Evolutionary conservation across 106 monocot genomes (phyloP).

Genomic region (Phalaenopsis aphrodite): DNA sequence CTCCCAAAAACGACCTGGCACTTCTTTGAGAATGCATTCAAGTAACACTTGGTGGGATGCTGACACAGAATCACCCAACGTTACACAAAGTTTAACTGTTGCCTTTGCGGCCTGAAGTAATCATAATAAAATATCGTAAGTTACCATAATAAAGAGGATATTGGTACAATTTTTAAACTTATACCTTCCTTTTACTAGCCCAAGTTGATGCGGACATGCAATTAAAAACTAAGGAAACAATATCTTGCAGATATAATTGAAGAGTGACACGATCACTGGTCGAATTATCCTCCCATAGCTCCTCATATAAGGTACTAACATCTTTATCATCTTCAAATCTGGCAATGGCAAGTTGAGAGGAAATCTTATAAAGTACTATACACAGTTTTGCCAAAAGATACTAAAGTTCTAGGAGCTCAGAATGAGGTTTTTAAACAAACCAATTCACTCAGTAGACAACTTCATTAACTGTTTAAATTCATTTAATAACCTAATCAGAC

Average conservation of each 20-base stretch:
- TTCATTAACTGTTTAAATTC: too few relatives aligned
- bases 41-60: slow-evolving; percentile 50
- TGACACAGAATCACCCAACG: slow-evolving; percentile 63
- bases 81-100: slow-evolving; percentile 67
- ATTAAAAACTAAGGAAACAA: slow-evolving; percentile 57
- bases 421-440: too few relatives aligned
- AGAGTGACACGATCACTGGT: slow-evolving; percentile 79
- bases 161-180: background rate
- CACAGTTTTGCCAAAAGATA: background rate
- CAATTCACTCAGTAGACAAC: too few relatives aligned
- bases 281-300: slow-evolving; percentile 88
- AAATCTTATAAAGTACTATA: background rate
- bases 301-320: slow-evolving; percentile 70
- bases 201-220: slow-evolving; percentile 83
- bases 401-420: too few relatives aligned
- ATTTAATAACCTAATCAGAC: too few relatives aligned
- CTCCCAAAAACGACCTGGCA: slow-evolving; percentile 96
- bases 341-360: background rate
- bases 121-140: background rate
- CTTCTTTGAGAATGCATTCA: slow-evolving; percentile 70
- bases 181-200: slow-evolving; percentile 91
- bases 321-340: slow-evolving; percentile 99
- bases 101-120: slow-evolving; percentile 79
- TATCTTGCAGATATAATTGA: slow-evolving; percentile 74
- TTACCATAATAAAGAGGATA: slow-evolving; percentile 9